Evolutionary conservation across 2,329 filamentous ascomycete species (phyloP), one percentile per base, ranked within the genome.

Genomic region (Botrytis sinoallii): DNA sequence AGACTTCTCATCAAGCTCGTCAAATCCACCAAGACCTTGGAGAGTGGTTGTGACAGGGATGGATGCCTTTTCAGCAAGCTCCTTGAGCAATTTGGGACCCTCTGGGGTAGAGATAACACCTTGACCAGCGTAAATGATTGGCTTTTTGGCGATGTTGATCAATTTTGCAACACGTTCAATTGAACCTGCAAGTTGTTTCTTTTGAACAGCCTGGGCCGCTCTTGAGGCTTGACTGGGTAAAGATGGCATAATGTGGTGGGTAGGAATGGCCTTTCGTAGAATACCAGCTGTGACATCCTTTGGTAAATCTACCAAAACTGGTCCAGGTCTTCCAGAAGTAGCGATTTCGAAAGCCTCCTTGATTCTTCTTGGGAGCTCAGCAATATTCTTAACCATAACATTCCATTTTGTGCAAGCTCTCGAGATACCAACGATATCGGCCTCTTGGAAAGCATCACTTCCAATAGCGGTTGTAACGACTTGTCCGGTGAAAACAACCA

Each of bases 271-370:
- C 79, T 89, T 92, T 79, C 92, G 88, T 71, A 98, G 87, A 76
- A 95, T 89, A 78, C 92, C 91, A 72, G 93, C 96, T 44, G 95
- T 98, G 78, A 98, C 91, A 85, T 99, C 96, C 85, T 98, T 98
- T 79, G 95, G 96, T 76, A 98, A 86, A 83, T 99, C 96, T 76
- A 99, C 94, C 75, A 99, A 89, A 52, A 98, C 96, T 42, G 96
- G 96, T 38, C 96, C 96, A 22, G 96, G 96, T 67, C 96, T 90
- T 75, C 96, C 96, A 79, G 92, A 96, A 60, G 94, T 98, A 59
- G 96, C 96, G 81, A 98, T 98, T 85, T 98, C 95, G 81, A 98
- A 98, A 67, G 96, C 96, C 85, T 98, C 96, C 83, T 98, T 97
- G 81, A 98, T 98, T 77, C 95, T 90, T 79, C 93, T 90, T 69